Evolutionary conservation across 805 yeast species (phyloP).

Genomic region (Candida easanensis): DNA sequence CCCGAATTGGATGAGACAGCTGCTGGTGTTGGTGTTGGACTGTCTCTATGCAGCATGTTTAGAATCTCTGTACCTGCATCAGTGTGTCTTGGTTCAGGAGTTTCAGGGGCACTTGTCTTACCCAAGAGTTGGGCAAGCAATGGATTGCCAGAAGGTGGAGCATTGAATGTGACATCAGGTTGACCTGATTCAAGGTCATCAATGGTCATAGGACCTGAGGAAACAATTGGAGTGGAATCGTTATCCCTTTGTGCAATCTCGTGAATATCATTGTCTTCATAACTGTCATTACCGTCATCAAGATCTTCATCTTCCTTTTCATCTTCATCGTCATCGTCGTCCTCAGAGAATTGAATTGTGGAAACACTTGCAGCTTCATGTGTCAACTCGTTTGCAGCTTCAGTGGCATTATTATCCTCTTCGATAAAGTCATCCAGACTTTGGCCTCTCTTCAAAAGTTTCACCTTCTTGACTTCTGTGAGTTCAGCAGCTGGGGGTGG

Average conservation of each 20-base stretch:
- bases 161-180: not conserved
- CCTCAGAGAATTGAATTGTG: conserved; percentile 20
- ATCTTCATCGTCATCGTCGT: conserved; percentile 2
- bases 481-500: conserved; percentile 3
- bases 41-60: conserved; percentile 10
- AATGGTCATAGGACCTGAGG: not conserved
- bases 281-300: conserved; percentile 5
- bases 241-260: not conserved
- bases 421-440: conserved; percentile 23
- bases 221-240: not conserved
- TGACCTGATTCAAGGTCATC: conserved; percentile 2
- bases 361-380: conserved; percentile 15
- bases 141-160: not conserved
- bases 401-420: conserved; percentile 1
- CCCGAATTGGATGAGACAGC: not conserved
- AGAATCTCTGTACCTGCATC: conserved; percentile 5
- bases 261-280: conserved; percentile 1
- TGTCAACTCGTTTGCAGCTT: not conserved
- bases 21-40: conserved; percentile 3
- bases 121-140: conserved; percentile 2
- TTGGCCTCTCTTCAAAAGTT: conserved; percentile 37
- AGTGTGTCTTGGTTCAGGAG: not conserved
- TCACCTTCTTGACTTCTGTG: conserved; percentile 29
- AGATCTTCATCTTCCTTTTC: not conserved
- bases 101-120: not conserved